phyloP scores from a whole-genome alignment of 164 flowering plant genomes.

The Nymphaea thermarum region DNA sequence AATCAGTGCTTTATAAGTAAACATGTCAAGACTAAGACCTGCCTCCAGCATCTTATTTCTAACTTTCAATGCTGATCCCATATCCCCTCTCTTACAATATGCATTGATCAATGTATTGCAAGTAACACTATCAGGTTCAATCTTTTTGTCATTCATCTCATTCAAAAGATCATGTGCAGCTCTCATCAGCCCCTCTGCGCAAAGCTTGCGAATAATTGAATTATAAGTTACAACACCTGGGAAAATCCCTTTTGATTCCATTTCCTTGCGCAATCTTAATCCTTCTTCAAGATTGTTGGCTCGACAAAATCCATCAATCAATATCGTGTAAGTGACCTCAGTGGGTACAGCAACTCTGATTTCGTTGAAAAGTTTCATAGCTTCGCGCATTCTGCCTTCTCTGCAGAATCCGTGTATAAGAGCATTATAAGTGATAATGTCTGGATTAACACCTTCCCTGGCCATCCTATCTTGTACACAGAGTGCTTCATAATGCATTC shows the following conservation, averaged over 20 bases:
- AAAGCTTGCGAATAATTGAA: conserved; percentile 66
- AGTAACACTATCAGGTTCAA: conserved; percentile 74
- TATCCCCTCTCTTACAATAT: conserved; percentile 79
- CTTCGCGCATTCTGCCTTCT: conserved; percentile 90
- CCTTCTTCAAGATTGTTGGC: conserved; percentile 57
- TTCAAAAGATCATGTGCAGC: conserved; percentile 61
- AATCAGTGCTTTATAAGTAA: conserved; percentile 72
- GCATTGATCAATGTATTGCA: conserved; percentile 95
- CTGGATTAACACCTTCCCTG: conserved; percentile 50
- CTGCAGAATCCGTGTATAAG: conserved; percentile 64
- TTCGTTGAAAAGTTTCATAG: conserved; percentile 54
- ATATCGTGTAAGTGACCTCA: conserved; percentile 72
- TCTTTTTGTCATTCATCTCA: conserved; percentile 65
- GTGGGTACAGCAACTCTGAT: conserved; percentile 60
- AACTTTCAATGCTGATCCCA: conserved; percentile 62
- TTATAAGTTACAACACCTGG: conserved; percentile 71
- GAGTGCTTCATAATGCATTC: conserved; percentile 89
- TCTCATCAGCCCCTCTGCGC: conserved; percentile 61
- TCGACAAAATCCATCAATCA: conserved; percentile 86
- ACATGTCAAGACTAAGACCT: conserved; percentile 49
- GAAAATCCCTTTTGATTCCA: conserved; percentile 56
- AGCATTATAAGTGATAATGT: conserved; percentile 77
- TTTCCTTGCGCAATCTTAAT: conserved; percentile 38
- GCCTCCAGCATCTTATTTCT: conserved; percentile 59
- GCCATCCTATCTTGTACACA: conserved; percentile 68